Evolutionary conservation across 108 stramenopile species (phyloP).

Genomic region (Nitzschia putrida): DNA sequence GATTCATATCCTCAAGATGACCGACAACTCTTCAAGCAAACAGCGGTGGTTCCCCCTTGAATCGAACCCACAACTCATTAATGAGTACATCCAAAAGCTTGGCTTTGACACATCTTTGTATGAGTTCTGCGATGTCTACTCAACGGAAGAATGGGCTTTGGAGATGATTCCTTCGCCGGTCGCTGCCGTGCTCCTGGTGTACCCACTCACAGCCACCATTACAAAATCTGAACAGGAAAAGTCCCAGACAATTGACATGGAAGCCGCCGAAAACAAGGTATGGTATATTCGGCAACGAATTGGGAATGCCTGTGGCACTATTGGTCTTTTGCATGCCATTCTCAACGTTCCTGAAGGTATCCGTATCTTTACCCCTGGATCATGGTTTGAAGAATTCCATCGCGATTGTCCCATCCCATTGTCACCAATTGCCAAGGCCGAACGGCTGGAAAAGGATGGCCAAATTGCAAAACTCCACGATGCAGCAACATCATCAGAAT

Average conservation of each 20-base stretch:
- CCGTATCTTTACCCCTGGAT: conserved; percentile 38
- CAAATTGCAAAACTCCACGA: conserved; percentile 65
- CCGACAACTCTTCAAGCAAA: conserved; percentile 2
- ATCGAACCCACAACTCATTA: conserved; percentile 84
- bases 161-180: conserved; percentile 79
- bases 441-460: conserved; percentile 56
- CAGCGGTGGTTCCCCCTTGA: conserved; percentile 71
- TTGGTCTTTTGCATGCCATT: conserved; percentile 73
- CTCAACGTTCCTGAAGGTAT: conserved; percentile 50
- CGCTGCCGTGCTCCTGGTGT: conserved; percentile 65
- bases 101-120: conserved; percentile 70
- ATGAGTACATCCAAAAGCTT: conserved; percentile 72
- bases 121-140: conserved; percentile 75
- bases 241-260: conserved; percentile 13
- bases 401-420: conserved; percentile 43
- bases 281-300: conserved; percentile 79
- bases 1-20: no score
- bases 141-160: conserved; percentile 78
- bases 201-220: conserved; percentile 60
- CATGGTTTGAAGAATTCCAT: conserved; percentile 59
- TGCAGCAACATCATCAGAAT: conserved; percentile 44
- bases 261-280: conserved; percentile 38
- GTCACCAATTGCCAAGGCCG: conserved; percentile 55
- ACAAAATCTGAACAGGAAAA: conserved; percentile 11
- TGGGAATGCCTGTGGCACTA: conserved; percentile 83